Base-by-base conservation (phyloP, 1,284 basidiomycete genomes). In the Cryptococcus sp. region DNA sequence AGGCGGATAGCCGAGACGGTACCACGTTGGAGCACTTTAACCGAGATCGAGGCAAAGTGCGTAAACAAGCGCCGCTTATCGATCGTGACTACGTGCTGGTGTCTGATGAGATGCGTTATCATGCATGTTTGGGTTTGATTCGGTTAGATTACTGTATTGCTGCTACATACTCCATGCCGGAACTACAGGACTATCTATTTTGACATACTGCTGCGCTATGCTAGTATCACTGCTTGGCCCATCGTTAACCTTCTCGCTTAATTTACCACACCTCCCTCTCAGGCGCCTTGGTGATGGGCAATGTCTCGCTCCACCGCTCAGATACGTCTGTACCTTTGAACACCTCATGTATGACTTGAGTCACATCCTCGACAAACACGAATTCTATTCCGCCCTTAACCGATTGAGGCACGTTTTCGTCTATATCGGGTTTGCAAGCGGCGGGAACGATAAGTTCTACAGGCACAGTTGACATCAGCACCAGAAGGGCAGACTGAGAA, bases 321-420 rank as follows among this genome's bases (percentile, higher is more conserved):
- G 82, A 80, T 13, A 86, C 72, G 19, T 81, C 76, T 63, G 85
- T 82, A 10, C 84, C 86, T 38, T 80, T 82, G 79, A 95, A 95
- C 49, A 91, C 89, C 79, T 93, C 91, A 56, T 86, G 83, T 64
- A 94, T 77, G 3, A 96, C 92, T 79, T 95, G 89, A 64, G 83
- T 83, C 52, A 94, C 90, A 68, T 91, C 89, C 72, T 95, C 91
- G 50, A 95, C 93, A 55, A 78, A 96, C 57, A 95, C 89, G 67
- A 97, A 92, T 54, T 87, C 85, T 63, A 96, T 93, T 23, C 93
- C 93, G 16, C 86, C 87, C 83, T 96, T 96, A 64, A 96, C 93
- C 69, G 91, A 93, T 68, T 87, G 87, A 0, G 92, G 93, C 0
- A 96, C 93, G 72, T 96, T 96, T 80, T 93, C 91, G 78, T 96